Percentiles rank a stretch among this genome's conserved stretches.
Evolutionary conservation across 352 stramenopile genomes (phyloP).

Genomic region (Globisporangium takayamanum): DNA sequence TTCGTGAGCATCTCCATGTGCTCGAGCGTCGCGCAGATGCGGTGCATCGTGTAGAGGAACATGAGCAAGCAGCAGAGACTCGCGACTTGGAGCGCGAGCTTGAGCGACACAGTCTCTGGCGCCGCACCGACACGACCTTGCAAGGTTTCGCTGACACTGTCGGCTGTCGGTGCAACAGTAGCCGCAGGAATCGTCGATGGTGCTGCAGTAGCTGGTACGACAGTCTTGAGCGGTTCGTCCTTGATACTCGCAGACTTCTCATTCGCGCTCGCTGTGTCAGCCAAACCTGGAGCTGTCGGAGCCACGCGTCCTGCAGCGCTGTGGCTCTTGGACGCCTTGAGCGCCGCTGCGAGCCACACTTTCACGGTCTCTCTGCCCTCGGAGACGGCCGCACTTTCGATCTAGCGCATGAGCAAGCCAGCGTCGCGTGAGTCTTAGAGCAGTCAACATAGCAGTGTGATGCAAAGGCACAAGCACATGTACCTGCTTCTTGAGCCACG

Average conservation of each 20-base stretch:
- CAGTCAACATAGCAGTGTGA: neutral
- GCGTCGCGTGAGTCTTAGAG: neutral
- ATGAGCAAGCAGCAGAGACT: slow-evolving; percentile 49
- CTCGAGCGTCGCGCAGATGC: slow-evolving; percentile 42
- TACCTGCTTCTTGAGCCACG: slow-evolving; percentile 86
- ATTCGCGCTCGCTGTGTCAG: neutral
- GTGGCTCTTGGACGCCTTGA: slow-evolving; percentile 12
- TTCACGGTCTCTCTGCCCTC: slow-evolving; percentile 58
- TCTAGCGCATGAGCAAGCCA: slow-evolving; percentile 24
- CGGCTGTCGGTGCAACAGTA: neutral
- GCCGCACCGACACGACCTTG: neutral
- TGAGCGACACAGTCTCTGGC: slow-evolving; percentile 1
- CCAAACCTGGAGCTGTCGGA: neutral
- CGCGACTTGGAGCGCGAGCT: slow-evolving; percentile 30
- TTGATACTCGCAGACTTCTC: neutral
- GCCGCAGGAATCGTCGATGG: neutral
- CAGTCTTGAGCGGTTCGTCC: neutral
- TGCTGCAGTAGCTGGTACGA: neutral
- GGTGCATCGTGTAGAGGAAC: slow-evolving; percentile 69
- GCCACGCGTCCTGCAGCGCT: neutral
- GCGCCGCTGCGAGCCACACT: slow-evolving; percentile 42
- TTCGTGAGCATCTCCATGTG: slow-evolving; percentile 55
- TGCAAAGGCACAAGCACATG: neutral
- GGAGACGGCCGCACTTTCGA: slow-evolving; percentile 69
- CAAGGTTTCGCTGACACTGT: neutral